Base-by-base conservation (phyloP, 164 flowering plant genomes). In the Santalum album region DNA sequence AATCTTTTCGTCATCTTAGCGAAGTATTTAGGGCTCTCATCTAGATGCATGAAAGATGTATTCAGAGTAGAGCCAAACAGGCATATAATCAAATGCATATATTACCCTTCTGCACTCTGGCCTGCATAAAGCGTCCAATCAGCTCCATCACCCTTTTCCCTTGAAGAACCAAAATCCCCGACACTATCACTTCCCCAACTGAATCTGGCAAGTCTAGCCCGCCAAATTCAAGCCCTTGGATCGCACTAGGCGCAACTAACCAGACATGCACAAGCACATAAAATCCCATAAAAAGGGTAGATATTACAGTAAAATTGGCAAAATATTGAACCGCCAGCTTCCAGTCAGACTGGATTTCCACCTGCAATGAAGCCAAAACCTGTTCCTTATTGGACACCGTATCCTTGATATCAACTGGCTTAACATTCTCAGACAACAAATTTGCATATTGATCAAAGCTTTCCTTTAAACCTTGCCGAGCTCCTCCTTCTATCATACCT, bases 131-230 rank as follows among this genome's bases (percentile, higher is more conserved):
- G 24, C 87, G 94, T 44, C 94, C 75, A 50, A 88, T 67, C 63
- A 78, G 69, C 62, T 73, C 73, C 47, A 86, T 73, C 56, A 79
- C 79, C 40, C 87, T 75, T 64, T 83, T 64, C 16, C 77, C 85
- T 66, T 88, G 96, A 59, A 92, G 86, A 70, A 83, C 87, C 57
- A 92, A 69, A 25, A 92, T 63, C 38, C 77, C 86, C 67, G 82
- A 72, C 25, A 84, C 92, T 56, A 88, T 67, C 55, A 88, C 65
- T 70, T 88, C 98, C 54, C 95, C 98, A 67, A 92, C 66, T 54
- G 96, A 88, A 72, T 92, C 98, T 38, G 98, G 98, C 67, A 92
- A 76, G 69, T 92, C 98, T 35, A 92, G 78, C 47, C 98, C 98
- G 42, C 68, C 72, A 77, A 92, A 86, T 71, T 92, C 98, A 58